A percentile compares a stretch with the other conserved stretches of the same genome.
phyloP scores from a whole-genome alignment of 139 green algal species.

The Dunaliella primolecta region DNA sequence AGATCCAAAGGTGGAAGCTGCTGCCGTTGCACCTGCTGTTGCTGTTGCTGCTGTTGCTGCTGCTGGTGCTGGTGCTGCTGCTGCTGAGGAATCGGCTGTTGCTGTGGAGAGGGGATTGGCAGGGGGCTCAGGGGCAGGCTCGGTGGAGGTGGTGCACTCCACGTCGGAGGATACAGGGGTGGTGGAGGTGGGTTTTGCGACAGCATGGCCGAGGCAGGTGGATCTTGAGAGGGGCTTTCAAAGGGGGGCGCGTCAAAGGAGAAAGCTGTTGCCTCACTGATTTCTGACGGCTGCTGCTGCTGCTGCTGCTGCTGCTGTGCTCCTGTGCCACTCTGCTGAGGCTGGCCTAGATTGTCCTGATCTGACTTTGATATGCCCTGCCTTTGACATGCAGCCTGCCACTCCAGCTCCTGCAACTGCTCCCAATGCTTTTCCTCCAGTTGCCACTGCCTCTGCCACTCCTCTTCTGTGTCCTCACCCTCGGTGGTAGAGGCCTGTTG shows the following conservation, averaged over 20 bases:
- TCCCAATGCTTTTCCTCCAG: not conserved
- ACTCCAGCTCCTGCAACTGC: not conserved
- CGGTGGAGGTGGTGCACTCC: too few relatives aligned
- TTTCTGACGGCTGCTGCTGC: not conserved
- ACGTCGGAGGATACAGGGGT: too few relatives aligned
- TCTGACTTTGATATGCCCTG: too few relatives aligned
- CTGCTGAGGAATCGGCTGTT: too few relatives aligned
- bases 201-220: too few relatives aligned
- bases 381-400: not conserved
- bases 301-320: not conserved
- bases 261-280: not conserved
- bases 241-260: not conserved
- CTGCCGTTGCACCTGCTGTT: not conserved
- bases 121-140: too few relatives aligned
- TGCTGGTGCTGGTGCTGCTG: too few relatives aligned
- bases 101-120: too few relatives aligned
- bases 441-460: not conserved
- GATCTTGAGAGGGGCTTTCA: not conserved
- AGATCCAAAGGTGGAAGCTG: not conserved
- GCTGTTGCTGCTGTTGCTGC: too few relatives aligned
- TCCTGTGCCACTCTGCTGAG: not conserved
- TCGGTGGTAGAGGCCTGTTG: too few relatives aligned
- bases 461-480: not conserved
- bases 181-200: too few relatives aligned
- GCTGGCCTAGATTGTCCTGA: not conserved